Evolutionary conservation across 2,329 filamentous ascomycete genomes (phyloP).

Genomic region (Mycosphaerella arachidis): DNA sequence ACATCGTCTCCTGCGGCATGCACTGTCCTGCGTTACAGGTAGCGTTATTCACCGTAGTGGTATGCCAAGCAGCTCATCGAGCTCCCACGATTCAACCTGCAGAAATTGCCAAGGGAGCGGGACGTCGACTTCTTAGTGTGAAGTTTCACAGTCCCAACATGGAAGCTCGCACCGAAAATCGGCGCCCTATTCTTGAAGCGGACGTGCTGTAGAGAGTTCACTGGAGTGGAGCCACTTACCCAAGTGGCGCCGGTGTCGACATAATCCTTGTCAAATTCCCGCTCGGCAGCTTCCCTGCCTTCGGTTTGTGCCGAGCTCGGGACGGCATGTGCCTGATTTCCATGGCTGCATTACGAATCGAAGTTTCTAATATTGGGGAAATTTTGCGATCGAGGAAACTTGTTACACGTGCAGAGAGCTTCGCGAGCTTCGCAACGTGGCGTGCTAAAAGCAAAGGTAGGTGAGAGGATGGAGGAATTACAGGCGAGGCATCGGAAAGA

Average conservation of each 20-base stretch:
- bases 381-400: not conserved
- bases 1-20: not conserved
- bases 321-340: not conserved
- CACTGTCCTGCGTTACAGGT: not conserved
- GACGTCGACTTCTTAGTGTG: not conserved
- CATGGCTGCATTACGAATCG: not conserved
- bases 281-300: not conserved
- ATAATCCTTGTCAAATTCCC: not conserved
- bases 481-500: slow-evolving; percentile 82
- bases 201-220: not conserved
- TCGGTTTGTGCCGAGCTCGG: not conserved
- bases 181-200: not conserved
- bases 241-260: not conserved
- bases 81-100: not conserved
- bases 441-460: not conserved
- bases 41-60: not conserved
- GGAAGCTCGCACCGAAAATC: not conserved
- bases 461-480: slow-evolving; percentile 61
- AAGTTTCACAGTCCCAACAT: not conserved
- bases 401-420: not conserved
- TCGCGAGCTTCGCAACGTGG: not conserved
- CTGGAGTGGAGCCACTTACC: not conserved
- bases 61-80: not conserved
- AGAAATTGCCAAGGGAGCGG: not conserved
- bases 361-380: not conserved